phyloP scores from a whole-genome alignment of 345 rosid species.

The Acer campestre region DNA sequence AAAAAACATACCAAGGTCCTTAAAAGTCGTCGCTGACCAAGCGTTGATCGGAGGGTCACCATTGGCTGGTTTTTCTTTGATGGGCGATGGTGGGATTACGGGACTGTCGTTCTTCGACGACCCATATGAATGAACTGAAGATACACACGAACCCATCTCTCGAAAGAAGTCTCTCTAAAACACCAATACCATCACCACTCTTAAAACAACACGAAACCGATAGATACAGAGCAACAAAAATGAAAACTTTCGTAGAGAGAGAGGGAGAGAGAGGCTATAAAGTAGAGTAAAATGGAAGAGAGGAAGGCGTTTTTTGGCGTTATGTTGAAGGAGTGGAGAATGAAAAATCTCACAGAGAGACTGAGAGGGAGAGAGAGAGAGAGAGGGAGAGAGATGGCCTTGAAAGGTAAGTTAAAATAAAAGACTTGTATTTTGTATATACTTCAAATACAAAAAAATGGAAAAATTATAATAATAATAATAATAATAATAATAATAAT shows the following conservation, averaged over 20 bases:
- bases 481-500: too few species aligned
- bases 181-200: conserved; percentile 11
- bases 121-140: conserved; percentile 42
- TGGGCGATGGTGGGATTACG: conserved; percentile 42
- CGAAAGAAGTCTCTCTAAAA: conserved; percentile 1
- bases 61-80: conserved; percentile 34
- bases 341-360: not conserved
- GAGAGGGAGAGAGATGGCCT: conserved; percentile 13
- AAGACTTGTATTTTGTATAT: not conserved
- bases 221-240: not conserved
- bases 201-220: not conserved
- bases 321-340: conserved; percentile 22
- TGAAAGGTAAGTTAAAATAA: conserved; percentile 24
- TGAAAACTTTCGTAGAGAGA: not conserved
- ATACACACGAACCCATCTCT: conserved; percentile 59
- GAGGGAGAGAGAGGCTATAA: not conserved
- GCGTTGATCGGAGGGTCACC: conserved; percentile 23
- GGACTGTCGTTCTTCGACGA: conserved; percentile 35
- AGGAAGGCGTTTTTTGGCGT: conserved; percentile 23
- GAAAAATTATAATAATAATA: too few species aligned
- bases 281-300: not conserved
- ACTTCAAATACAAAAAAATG: not conserved
- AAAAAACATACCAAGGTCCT: conserved; percentile 31
- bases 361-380: conserved; percentile 14
- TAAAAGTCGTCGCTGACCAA: conserved; percentile 22